These are phyloP conservation scores for Penicillium janthinellum DNA, from an alignment of 2,329 filamentous ascomycete genomes.

Conservation along the genomic window DNA sequence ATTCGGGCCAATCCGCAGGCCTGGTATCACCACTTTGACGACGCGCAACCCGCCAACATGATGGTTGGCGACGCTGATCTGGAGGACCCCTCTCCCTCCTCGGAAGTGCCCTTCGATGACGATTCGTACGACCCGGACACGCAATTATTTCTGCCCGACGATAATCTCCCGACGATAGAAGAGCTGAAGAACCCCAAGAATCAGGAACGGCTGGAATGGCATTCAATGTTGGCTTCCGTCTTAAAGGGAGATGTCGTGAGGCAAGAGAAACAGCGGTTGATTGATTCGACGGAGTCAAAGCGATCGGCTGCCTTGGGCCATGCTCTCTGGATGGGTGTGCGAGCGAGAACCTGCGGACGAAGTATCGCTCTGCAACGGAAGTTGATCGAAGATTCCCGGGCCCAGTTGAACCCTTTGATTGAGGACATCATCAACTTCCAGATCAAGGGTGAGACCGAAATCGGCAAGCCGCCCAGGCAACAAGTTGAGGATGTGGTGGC, in stretches of 20 bases:
- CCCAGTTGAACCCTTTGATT: constrained; percentile 70
- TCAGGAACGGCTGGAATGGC: constrained; percentile 91
- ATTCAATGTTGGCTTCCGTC: constrained; percentile 95
- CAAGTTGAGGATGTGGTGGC: constrained; percentile 88
- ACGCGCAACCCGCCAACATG: constrained; percentile 69
- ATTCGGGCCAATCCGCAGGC: constrained; percentile 78
- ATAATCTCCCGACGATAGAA: constrained; percentile 83
- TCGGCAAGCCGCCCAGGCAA: constrained; percentile 80
- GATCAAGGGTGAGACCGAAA: constrained; percentile 90
- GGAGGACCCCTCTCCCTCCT: constrained; percentile 87
- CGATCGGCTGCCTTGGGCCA: constrained; percentile 66
- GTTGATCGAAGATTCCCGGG: constrained; percentile 81
- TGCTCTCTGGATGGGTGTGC: constrained; percentile 86
- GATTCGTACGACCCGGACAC: constrained; percentile 90
- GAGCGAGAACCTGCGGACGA: constrained; percentile 80
- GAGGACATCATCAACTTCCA: constrained; percentile 91
- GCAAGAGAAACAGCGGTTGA: constrained; percentile 95
- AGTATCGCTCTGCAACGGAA: constrained; percentile 82
- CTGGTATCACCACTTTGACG: constrained; percentile 64
- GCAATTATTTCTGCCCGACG: constrained; percentile 88
- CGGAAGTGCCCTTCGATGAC: constrained; percentile 77
- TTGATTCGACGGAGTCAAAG: constrained; percentile 76
- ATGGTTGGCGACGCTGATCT: constrained; percentile 77
- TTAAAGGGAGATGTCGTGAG: constrained; percentile 95
- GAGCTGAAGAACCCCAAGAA: constrained; percentile 87